A percentile compares a stretch with the other conserved stretches of the same genome.
Conservation (phyloP, 1,284 basidiomycete species). For the Prillingera fragicola region DNA sequence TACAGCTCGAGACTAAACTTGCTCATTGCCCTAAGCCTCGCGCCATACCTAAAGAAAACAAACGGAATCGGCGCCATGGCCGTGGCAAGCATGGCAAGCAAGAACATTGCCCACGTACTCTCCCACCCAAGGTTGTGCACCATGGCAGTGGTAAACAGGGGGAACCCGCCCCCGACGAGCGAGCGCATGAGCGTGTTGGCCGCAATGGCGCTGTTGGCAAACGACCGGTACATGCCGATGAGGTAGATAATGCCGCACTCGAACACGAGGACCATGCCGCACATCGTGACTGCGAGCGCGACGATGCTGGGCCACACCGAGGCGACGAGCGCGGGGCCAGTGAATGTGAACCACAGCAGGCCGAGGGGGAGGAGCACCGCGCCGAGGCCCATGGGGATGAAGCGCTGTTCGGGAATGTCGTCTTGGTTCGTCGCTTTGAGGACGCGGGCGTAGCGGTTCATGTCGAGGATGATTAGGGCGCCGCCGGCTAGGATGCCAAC, state of each 20-base stretch:
- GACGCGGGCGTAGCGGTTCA: constrained; percentile 13
- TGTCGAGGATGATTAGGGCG: constrained; percentile 17
- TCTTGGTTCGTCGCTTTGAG: neutral
- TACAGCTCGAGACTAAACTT: constrained; percentile 13
- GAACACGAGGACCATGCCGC: constrained; percentile 21
- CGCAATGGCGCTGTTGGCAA: constrained; percentile 24
- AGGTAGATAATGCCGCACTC: constrained; percentile 19
- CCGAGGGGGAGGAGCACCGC: constrained; percentile 15
- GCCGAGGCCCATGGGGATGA: constrained; percentile 21
- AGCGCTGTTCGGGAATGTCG: constrained; percentile 19
- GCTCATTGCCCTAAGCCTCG: constrained; percentile 10
- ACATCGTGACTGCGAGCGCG: constrained; percentile 20
- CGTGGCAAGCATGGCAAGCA: constrained; percentile 13
- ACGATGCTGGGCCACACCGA: constrained; percentile 20
- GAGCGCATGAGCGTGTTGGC: constrained; percentile 22
- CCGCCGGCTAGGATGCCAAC: constrained; percentile 21
- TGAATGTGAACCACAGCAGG: constrained; percentile 27
- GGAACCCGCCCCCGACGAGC: constrained; percentile 20
- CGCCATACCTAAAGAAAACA: constrained; percentile 12
- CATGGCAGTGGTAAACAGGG: constrained; percentile 22
- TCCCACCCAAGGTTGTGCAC: constrained; percentile 20
- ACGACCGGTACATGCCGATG: constrained; percentile 20
- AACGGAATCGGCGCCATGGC: constrained; percentile 18
- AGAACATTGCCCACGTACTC: constrained; percentile 16
- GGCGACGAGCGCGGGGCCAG: constrained; percentile 17